Base-by-base conservation (phyloP, 1,284 basidiomycete genomes). In the Thelephora terrestris region DNA sequence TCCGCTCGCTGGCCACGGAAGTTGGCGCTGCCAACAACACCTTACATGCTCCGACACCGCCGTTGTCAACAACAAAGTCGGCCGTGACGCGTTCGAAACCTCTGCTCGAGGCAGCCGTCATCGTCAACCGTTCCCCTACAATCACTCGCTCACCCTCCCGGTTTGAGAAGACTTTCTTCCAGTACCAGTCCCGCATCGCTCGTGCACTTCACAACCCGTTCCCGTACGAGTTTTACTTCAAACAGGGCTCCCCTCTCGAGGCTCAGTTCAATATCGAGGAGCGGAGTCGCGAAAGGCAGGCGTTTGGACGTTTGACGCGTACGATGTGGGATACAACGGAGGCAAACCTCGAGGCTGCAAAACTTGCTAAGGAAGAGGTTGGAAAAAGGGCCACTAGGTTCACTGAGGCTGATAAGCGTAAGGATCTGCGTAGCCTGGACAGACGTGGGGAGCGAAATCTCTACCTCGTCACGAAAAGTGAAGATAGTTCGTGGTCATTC, bases 221-320 rank as follows among this genome's bases (percentile, higher is more conserved):
- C 64, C 85, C 91, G 16, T 77, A 81, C 49, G 83, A 91, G 39
- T 95, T 96, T 65, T 98, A 96, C 73, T 98, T 97, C 76, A 94
- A 94, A 66, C 81, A 85, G 51, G 94, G 93, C 1, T 91, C 91
- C 0, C 74, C 91, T 3, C 78, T 95, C 29, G 85, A 94, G 62
- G 81, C 82, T 38, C 78, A 85, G 45, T 97, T 93, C 63, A 79
- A 73, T 44, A 64, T 78, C 47, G 80, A 89, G 57, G 85, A 92
- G 60, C 75, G 79, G 49, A 70, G 73, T 53, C 75, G 83, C 46
- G 88, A 91, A 58, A 68, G 71, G 35, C 69, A 72, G 48, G 81
- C 81, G 1, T 92, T 91, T 63, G 88, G 89, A 12, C 52, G 57
- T 1, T 50, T 55, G 16, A 53, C 52, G 9, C 25, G 54, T 16